phyloP scores from a whole-genome alignment of 2,329 filamentous ascomycete species.

The Nakataea oryzae region DNA sequence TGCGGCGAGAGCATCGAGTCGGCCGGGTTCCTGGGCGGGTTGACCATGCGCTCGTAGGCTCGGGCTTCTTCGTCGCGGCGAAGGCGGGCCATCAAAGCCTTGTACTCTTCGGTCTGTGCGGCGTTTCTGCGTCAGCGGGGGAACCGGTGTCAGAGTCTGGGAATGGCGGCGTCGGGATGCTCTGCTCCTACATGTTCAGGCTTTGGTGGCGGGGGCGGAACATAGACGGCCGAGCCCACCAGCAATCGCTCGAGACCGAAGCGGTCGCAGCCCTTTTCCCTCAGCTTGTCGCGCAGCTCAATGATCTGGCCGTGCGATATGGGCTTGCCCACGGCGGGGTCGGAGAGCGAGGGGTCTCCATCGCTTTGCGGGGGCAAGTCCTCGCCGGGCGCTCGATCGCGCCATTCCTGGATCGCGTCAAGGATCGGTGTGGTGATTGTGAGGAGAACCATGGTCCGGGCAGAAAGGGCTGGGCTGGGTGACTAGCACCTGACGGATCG shows the following conservation, averaged over 20 bases:
- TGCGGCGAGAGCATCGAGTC: conserved; percentile 27
- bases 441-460: conserved; percentile 57
- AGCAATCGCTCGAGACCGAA: conserved; percentile 61
- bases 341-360: conserved; percentile 36
- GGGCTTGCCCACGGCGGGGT: conserved; percentile 49
- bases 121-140: neutral
- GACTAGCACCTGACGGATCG: neutral
- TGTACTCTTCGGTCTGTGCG: conserved; percentile 65
- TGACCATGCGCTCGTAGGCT: conserved; percentile 72
- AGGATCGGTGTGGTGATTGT: conserved; percentile 64
- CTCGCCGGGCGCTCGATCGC: conserved; percentile 4
- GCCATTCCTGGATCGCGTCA: conserved; percentile 40
- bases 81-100: conserved; percentile 76
- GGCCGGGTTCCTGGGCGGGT: conserved; percentile 38
- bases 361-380: neutral
- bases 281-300: conserved; percentile 45
- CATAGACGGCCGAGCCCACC: conserved; percentile 60
- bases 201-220: conserved; percentile 71
- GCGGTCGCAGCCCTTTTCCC: conserved; percentile 16
- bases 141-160: neutral
- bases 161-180: neutral
- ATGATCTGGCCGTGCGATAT: conserved; percentile 64
- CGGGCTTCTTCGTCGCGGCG: conserved; percentile 74
- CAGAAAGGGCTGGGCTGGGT: neutral
- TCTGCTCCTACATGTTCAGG: conserved; percentile 54